Conservation (phyloP, 2,329 filamentous ascomycete species). For the Alternaria viburni region DNA sequence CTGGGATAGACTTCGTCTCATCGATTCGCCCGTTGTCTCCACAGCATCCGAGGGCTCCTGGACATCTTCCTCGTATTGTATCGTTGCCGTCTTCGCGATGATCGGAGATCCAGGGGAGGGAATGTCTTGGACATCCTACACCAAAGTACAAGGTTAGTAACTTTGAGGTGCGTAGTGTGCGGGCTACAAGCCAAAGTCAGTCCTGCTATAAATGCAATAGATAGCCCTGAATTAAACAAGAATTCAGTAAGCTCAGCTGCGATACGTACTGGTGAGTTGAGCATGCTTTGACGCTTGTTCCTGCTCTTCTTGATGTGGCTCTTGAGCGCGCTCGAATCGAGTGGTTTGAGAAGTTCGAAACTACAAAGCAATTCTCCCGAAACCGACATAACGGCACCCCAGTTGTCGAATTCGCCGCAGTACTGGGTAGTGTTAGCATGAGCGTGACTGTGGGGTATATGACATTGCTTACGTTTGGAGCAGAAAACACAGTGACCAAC, state of each 20-base stretch:
- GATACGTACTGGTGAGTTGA: slow-evolving; percentile 88
- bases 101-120: slow-evolving; percentile 16
- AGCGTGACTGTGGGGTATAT: neutral
- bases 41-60: slow-evolving; percentile 14
- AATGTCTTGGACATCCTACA: slow-evolving; percentile 30
- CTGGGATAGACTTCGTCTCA: slow-evolving; percentile 19
- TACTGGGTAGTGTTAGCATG: slow-evolving; percentile 65
- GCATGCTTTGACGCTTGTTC: slow-evolving; percentile 91
- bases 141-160: slow-evolving; percentile 49
- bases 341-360: slow-evolving; percentile 93
- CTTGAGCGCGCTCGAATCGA: slow-evolving; percentile 95
- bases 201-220: slow-evolving; percentile 34
- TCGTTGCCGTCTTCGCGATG: slow-evolving; percentile 12
- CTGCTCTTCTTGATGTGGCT: slow-evolving; percentile 98
- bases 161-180: slow-evolving; percentile 59
- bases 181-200: slow-evolving; percentile 49
- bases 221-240: slow-evolving; percentile 27
- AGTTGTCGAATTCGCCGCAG: slow-evolving; percentile 98
- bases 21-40: slow-evolving; percentile 13
- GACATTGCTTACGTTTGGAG: slow-evolving; percentile 81
- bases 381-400: slow-evolving; percentile 98
- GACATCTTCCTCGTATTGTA: slow-evolving; percentile 13
- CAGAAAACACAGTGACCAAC: slow-evolving; percentile 95
- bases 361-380: slow-evolving; percentile 92
- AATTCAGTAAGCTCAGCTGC: slow-evolving; percentile 19